Base-by-base conservation (phyloP, 768 basidiomycete genomes). In the Lentinus tigrinus region DNA sequence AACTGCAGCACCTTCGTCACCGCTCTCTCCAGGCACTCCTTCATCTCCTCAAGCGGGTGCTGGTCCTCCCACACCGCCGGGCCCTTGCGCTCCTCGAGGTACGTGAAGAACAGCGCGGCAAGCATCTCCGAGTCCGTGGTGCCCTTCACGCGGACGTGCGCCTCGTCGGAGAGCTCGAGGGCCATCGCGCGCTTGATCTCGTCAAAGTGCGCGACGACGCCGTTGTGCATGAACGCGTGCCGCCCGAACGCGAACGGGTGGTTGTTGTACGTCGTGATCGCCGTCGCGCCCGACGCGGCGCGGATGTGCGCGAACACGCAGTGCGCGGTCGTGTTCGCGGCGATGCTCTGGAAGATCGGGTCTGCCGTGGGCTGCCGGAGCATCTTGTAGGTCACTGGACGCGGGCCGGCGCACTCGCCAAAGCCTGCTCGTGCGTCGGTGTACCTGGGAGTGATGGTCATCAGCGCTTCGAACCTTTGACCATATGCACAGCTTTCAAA, bases 141-240 rank as follows among this genome's bases (percentile, higher is more conserved):
- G 19, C 72, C 72, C 43, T 60, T 63, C 28, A 71, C 63, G n/a
- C 52, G 57, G 19, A 50, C 37, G 24, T 60, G 51, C 47, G 67
- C 67, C 55, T 62, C 62, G 50, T 64, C 62, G 19, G 61, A 60
- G 43, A 65, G 53, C 39, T 19, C 54, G 19, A 56, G 24, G 5
- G 57, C 37, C 11, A 67, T 34, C 36, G 57, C 55, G 50, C 65
- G 59, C 52, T 57, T 52, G 56, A 65, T 58, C 26, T 34, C 27
- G 37, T 53, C 51, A 46, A 67, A 72, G 56, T 68, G 61, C 27
- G 69, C 66, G 51, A 70, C 59, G 36, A 50, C 57, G 37, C 69
- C 71, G 64, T 72, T 69, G 66, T 71, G 69, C 67, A 71, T 70
- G 60, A 71, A 67, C n/a, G 59, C 47, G 56, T 62, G 59, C 14